These are phyloP conservation scores for Diaporthe australafricana DNA, from an alignment of 2,329 filamentous ascomycete species.

Conservation along the genomic window DNA sequence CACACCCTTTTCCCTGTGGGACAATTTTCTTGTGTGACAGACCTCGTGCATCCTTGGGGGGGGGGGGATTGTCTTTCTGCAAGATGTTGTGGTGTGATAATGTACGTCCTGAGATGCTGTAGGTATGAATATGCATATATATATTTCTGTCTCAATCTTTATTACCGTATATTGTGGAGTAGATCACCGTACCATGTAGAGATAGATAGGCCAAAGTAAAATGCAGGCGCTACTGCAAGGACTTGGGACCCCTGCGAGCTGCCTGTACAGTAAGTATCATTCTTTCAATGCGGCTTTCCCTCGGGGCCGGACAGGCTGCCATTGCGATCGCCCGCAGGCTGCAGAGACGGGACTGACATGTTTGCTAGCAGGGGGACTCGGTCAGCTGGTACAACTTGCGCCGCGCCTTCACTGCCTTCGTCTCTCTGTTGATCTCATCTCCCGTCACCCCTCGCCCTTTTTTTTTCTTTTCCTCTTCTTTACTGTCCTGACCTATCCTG, in stretches of 20 bases:
- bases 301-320: neutral
- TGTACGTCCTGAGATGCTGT: no score
- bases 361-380: slow-evolving; percentile 27
- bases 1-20: neutral
- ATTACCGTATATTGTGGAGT: no score
- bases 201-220: no score
- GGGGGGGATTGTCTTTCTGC: neutral
- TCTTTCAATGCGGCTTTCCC: no score
- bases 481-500: neutral
- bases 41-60: neutral
- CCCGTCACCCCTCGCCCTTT: neutral
- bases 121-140: no score
- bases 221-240: no score
- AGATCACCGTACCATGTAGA: no score
- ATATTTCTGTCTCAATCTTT: no score
- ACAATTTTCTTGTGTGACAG: slow-evolving; percentile 10
- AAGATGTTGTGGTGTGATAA: no score
- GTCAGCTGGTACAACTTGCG: slow-evolving; percentile 34
- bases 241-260: no score
- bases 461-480: neutral
- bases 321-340: neutral
- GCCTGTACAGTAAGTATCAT: no score
- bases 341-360: slow-evolving; percentile 13
- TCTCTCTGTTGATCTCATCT: slow-evolving; percentile 28
- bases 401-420: slow-evolving; percentile 1